Evolutionary conservation across 1,139 yeast genomes (phyloP), one percentile per base, ranked within the genome.

Genomic region (Casaregolazyma suthepensis): DNA sequence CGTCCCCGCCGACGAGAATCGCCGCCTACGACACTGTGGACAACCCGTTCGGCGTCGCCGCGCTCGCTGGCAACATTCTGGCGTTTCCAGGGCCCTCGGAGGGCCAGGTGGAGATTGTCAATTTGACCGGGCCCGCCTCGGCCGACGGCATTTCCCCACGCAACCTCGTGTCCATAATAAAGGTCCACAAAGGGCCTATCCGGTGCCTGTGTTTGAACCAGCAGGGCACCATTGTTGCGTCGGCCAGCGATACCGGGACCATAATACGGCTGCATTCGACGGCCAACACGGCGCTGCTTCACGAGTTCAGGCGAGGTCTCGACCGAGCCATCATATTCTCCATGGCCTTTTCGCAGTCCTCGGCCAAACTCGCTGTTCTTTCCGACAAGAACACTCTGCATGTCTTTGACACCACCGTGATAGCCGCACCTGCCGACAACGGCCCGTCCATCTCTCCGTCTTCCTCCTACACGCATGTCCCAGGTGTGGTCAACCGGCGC

Each of bases 361-460:
- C 88, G 51, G 70, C 82, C 6, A 80, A 82, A 61, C 72, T 93
- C 52, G 97, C 97, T 0, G 91, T 89, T 2, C 74, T 93, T 38
- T 85, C 96, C 13, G 96, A 89, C 69, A 93, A 93, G 66, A 85
- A 81, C 61, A 93, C 98, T 0, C 71, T 93, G 54, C 99, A 93
- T 70, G 80, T 93, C 5, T 93, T 82, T 70, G 86, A 84, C 63
- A 63, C 71, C 10, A 57, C 66, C 6, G 59, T 60, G 5, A 71
- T 84, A 37, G 54, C 59, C 19, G 31, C 23, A 42, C 26, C 43
- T 40, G 17, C 40, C 46, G 26, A n/a, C 31, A 44, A 43, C 10
- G 46, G 49, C 10, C 12, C 52, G 9, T 17, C 31, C 20, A 45
- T 51, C 2, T 42, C 52, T 29, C 35, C 57, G 9, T 37, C 53